These are phyloP conservation scores for Hymenoscyphus fraxineus DNA, from an alignment of 2,329 filamentous ascomycete species.

Conservation along the genomic window DNA sequence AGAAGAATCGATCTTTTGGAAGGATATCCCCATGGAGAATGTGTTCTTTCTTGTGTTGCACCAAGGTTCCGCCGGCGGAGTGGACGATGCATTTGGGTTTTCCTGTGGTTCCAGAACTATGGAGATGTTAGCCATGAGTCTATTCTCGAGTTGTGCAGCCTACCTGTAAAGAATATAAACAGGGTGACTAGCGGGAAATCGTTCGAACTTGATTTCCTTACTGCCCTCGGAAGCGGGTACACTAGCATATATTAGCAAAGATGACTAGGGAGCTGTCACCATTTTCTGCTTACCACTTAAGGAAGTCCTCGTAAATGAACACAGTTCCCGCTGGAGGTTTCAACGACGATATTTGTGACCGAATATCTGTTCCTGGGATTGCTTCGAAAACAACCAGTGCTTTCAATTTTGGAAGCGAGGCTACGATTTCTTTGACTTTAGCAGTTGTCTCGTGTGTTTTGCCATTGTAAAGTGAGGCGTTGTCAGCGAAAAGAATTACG, in stretches of 20 bases:
- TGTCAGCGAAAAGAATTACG: slow-evolving; percentile 79
- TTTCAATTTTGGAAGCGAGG: slow-evolving; percentile 58
- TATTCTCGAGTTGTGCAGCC: background rate
- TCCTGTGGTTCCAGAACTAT: slow-evolving; percentile 75
- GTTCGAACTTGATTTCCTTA: slow-evolving; percentile 61
- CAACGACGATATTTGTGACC: slow-evolving; percentile 33
- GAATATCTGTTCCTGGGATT: slow-evolving; percentile 40
- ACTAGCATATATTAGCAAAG: background rate
- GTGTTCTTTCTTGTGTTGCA: slow-evolving; percentile 98
- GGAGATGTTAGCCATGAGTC: background rate
- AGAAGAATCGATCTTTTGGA: slow-evolving; percentile 72
- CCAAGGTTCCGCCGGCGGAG: slow-evolving; percentile 79
- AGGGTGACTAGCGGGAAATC: slow-evolving; percentile 79
- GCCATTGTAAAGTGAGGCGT: slow-evolving; percentile 85
- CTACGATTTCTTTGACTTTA: slow-evolving; percentile 76
- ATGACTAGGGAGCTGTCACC: background rate
- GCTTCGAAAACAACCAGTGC: slow-evolving; percentile 73
- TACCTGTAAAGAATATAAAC: slow-evolving; percentile 83
- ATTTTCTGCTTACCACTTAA: slow-evolving; percentile 31
- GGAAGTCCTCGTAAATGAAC: slow-evolving; percentile 42
- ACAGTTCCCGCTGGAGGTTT: slow-evolving; percentile 4
- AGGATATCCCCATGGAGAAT: slow-evolving; percentile 79
- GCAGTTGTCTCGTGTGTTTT: slow-evolving; percentile 76
- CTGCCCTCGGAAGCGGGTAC: background rate
- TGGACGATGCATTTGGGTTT: slow-evolving; percentile 93